phyloP scores from a whole-genome alignment of 2,329 filamentous ascomycete species.

The Aspergillus neotritici region DNA sequence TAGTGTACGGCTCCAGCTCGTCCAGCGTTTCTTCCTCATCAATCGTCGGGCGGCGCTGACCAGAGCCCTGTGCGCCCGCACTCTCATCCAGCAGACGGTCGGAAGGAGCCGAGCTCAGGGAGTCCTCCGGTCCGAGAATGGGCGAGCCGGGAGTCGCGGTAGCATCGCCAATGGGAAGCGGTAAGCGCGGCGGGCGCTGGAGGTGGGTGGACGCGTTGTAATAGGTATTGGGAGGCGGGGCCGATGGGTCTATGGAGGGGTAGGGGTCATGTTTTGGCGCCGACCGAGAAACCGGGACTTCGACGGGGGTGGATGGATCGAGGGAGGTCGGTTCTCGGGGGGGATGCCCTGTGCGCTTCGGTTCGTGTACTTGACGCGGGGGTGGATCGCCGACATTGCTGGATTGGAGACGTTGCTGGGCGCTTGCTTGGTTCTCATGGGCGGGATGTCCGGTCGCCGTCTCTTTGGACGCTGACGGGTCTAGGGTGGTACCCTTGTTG shows the following conservation, averaged over 20 bases:
- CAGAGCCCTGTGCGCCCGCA: slow-evolving; percentile 51
- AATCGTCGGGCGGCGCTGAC: slow-evolving; percentile 50
- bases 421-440: slow-evolving; percentile 29
- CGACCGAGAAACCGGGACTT: slow-evolving; percentile 31
- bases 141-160: slow-evolving; percentile 84
- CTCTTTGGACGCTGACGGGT: slow-evolving; percentile 40
- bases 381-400: slow-evolving; percentile 32
- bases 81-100: slow-evolving; percentile 44
- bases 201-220: slow-evolving; percentile 38
- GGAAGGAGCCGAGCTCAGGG: slow-evolving; percentile 42
- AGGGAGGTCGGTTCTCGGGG: slow-evolving; percentile 24
- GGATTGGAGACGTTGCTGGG: slow-evolving; percentile 40
- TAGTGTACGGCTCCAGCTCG: slow-evolving; percentile 59
- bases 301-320: slow-evolving; percentile 36
- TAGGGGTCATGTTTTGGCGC: slow-evolving; percentile 25
- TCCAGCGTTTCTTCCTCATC: slow-evolving; percentile 73
- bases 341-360: slow-evolving; percentile 18
- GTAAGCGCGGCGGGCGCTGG: slow-evolving; percentile 71
- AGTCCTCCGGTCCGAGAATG: slow-evolving; percentile 68
- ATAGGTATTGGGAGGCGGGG: slow-evolving; percentile 46
- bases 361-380: slow-evolving; percentile 15
- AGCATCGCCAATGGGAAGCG: slow-evolving; percentile 90
- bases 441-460: slow-evolving; percentile 38
- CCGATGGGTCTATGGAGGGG: slow-evolving; percentile 35
- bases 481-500: slow-evolving; percentile 37